A percentile compares a stretch with the other conserved stretches of the same genome.
phyloP scores from a whole-genome alignment of 208 protist species.

The Novymonas esmeraldas region DNA sequence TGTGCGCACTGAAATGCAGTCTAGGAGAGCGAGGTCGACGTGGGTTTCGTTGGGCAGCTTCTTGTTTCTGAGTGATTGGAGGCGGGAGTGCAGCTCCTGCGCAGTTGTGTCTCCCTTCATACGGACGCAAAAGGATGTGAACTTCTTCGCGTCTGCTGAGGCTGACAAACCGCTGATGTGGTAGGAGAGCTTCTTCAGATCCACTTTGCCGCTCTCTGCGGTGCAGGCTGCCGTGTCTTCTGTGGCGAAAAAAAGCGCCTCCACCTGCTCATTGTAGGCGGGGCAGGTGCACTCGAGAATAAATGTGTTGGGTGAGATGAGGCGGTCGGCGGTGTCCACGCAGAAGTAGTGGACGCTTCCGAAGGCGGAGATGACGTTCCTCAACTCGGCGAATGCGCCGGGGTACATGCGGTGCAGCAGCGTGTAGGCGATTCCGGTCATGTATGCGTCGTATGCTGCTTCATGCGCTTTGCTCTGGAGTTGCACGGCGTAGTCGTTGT shows the following conservation, averaged over 20 bases:
- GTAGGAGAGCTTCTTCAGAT: slow-evolving; percentile 24
- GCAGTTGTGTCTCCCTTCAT: neutral
- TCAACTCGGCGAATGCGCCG: slow-evolving; percentile 4
- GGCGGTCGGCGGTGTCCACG: slow-evolving; percentile 10
- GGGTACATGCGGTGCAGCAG: slow-evolving; percentile 21
- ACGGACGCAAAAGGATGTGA: slow-evolving; percentile 23
- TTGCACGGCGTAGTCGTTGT: slow-evolving; percentile 40
- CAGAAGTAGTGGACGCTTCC: slow-evolving; percentile 41
- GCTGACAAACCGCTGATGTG: neutral
- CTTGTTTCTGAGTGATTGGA: slow-evolving; percentile 15
- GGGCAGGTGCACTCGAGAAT: slow-evolving; percentile 12
- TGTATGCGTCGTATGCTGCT: slow-evolving; percentile 77
- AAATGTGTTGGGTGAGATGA: slow-evolving; percentile 22
- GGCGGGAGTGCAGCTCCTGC: neutral
- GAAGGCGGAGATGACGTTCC: slow-evolving; percentile 65
- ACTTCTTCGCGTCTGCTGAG: neutral
- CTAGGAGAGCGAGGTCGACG: slow-evolving; percentile 8
- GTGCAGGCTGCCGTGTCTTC: neutral
- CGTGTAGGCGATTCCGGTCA: slow-evolving; percentile 67
- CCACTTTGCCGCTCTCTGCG: slow-evolving; percentile 3
- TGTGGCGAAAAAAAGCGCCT: slow-evolving; percentile 24
- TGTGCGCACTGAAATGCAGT: slow-evolving; percentile 3
- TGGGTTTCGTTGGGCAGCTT: neutral
- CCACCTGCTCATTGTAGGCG: slow-evolving; percentile 15
- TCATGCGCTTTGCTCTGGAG: slow-evolving; percentile 53